Evolutionary conservation across 2,329 filamentous ascomycete species (phyloP).

Genomic region (Coniochaeta pulveracea): DNA sequence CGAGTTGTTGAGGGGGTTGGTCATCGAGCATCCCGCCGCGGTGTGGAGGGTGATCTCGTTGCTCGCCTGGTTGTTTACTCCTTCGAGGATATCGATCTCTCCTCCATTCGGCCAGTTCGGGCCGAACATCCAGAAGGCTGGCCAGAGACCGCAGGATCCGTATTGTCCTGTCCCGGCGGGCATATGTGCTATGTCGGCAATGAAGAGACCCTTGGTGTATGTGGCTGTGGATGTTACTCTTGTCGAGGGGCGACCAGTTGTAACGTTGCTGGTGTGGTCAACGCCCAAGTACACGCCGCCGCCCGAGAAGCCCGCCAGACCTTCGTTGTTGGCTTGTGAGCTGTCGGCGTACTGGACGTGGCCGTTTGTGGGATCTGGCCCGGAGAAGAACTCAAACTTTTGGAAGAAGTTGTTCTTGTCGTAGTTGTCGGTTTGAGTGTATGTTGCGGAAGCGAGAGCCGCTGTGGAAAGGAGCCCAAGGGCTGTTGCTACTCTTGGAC

Average conservation of each 20-base stretch:
- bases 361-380: constrained; percentile 59
- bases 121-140: constrained; percentile 60
- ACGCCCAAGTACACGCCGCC: constrained; percentile 57
- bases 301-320: constrained; percentile 45
- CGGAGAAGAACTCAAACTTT: constrained; percentile 43
- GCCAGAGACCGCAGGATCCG: constrained; percentile 57
- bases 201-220: constrained; percentile 59
- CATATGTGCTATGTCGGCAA: constrained; percentile 67
- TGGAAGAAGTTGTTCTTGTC: constrained; percentile 44
- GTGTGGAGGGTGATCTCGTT: constrained; percentile 63
- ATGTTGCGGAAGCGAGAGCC: constrained; percentile 19
- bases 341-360: constrained; percentile 60
- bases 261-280: constrained; percentile 46
- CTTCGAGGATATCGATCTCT: constrained; percentile 75
- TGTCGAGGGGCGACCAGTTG: constrained; percentile 55
- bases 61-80: constrained; percentile 50
- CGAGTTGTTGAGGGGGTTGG: constrained; percentile 31
- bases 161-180: constrained; percentile 39
- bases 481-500: neutral
- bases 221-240: constrained; percentile 55
- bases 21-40: constrained; percentile 44
- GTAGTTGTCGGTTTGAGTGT: constrained; percentile 35
- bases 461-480: constrained; percentile 2
- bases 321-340: constrained; percentile 41
- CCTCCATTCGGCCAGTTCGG: constrained; percentile 58